Base-by-base conservation (phyloP, 2,329 filamentous ascomycete species). In the Xenoacremonium recifei region DNA sequence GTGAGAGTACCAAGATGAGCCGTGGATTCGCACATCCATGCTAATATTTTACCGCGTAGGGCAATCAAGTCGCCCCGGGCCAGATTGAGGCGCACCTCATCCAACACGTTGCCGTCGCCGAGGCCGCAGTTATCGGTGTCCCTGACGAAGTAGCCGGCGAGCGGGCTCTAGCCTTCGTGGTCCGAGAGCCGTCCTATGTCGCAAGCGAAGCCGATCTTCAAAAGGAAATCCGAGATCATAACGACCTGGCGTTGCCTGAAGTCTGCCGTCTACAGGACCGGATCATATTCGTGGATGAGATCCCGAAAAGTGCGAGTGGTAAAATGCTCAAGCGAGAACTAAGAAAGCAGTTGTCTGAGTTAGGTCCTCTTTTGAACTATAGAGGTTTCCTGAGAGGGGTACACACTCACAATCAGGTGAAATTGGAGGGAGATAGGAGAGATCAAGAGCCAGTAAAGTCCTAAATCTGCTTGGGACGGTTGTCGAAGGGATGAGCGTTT, bases 11-110 rank as follows among this genome's bases (percentile, higher is more conserved):
- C 9, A 32, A 32, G 29, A 32, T 15, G n/a, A 32, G 29, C 10
- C 6, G 10, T 32, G 10, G 16, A 9, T 32, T 16, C 6, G 15
- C 29, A 15, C 29, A 32, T 32, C 29, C 29, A 32, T 32, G 15
- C 6, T 31, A 13, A 30, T 12, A 34, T 9, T 6, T 11, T 13
- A 15, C 38, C 16, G 12, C 16, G 4, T 23, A 42, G 39, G 39
- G 39, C 23, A 42, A 36, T 16, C 40, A 42, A 42, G 40, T 42
- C 13, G 27, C 34, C 21, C 40, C 40, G 17, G 40, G 18, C 20
- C 34, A 42, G 16, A 17, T 42, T 16, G 40, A 42, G 15, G n/a
- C 15, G 2, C 21, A 17, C 16, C 18, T 42, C 9, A 20, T 37
- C n/a, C 11, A 21, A 15, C 40, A 37, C 23, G 16, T 11, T 18